These are phyloP conservation scores for Verticillium albo-atrum DNA, from an alignment of 2,329 filamentous ascomycete genomes.

Conservation along the genomic window DNA sequence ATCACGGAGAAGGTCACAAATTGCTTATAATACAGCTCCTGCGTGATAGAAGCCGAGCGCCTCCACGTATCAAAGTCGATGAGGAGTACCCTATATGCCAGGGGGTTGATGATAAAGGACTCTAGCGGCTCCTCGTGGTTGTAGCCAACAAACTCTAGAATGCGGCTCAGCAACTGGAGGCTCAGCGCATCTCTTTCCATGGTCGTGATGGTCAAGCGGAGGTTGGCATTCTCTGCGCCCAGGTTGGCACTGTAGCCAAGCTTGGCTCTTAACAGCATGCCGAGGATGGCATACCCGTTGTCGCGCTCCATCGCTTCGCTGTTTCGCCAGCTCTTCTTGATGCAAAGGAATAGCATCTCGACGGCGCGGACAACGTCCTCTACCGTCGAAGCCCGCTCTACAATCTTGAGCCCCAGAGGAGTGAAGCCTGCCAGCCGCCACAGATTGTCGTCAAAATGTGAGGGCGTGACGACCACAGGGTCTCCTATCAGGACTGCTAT, in stretches of 20 bases:
- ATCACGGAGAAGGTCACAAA: constrained; percentile 84
- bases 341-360: constrained; percentile 78
- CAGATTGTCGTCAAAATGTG: constrained; percentile 82
- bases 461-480: constrained; percentile 76
- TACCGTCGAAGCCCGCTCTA: constrained; percentile 69
- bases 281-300: constrained; percentile 86
- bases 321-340: constrained; percentile 91
- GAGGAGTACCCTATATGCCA: constrained; percentile 87
- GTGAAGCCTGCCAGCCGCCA: constrained; percentile 94
- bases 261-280: constrained; percentile 79
- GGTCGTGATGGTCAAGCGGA: constrained; percentile 39
- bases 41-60: constrained; percentile 68
- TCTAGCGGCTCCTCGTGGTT: constrained; percentile 73
- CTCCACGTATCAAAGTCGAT: constrained; percentile 95
- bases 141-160: constrained; percentile 87
- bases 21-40: constrained; percentile 89
- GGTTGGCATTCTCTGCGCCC: constrained; percentile 16
- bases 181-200: constrained; percentile 52
- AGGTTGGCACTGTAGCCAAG: constrained; percentile 49
- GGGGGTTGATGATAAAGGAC: constrained; percentile 91
- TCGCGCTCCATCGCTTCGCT: constrained; percentile 98
- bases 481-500: constrained; percentile 78
- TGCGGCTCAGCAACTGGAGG: constrained; percentile 66
- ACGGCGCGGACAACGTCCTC: constrained; percentile 73
- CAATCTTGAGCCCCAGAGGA: constrained; percentile 75